Base-by-base conservation (phyloP, 179 eudicot species). In the Vitellaria paradoxa region DNA sequence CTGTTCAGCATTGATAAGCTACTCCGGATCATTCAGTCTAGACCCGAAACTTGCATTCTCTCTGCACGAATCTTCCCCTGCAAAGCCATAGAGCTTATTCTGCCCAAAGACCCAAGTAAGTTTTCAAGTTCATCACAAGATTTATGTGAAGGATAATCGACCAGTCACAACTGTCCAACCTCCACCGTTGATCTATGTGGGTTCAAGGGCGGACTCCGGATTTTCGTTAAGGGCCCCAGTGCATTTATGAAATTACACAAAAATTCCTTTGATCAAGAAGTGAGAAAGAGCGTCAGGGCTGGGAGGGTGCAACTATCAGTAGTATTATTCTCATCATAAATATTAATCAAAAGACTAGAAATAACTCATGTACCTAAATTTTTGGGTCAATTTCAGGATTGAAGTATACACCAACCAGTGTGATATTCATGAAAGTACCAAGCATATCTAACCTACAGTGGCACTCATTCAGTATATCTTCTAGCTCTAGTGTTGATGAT, bases 381-480 rank as follows among this genome's bases (percentile, higher is more conserved):
- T 45, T 40, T 20, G 23, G 55, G 9, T n/a, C 49, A 18, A 59
- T 63, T 89, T 77, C 91, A 94, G 98, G 82, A 56, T 59, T 92
- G 81, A 86, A 70, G 72, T 94, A 89, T 68, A 68, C 85, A 47
- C 98, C 97, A 50, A 87, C 97, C 21, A 92, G 98, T 73, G 82
- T 90, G 78, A 81, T 94, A 46, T 94, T 89, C 80, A 49, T 94
- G 64, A 94, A 94, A 76, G 82, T 94, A 82, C 98, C 94, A 0
- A 81, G 79, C 78, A 87, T 94, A 76, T 94, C 98, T 30, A 86
- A 84, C 74, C 82, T 89, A 63, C 89, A 94, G 72, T 93, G 98
- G 98, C 98, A 94, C 74, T 87, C 96, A 8, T 94, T 93, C 71
- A 92, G 88, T 77, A 72, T 94, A 75, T 79, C 94, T 45, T 94